Percentiles rank a stretch among this genome's conserved stretches.
Evolutionary conservation across 805 yeast species (phyloP).

Genomic region (Metschnikowia colocasiae): DNA sequence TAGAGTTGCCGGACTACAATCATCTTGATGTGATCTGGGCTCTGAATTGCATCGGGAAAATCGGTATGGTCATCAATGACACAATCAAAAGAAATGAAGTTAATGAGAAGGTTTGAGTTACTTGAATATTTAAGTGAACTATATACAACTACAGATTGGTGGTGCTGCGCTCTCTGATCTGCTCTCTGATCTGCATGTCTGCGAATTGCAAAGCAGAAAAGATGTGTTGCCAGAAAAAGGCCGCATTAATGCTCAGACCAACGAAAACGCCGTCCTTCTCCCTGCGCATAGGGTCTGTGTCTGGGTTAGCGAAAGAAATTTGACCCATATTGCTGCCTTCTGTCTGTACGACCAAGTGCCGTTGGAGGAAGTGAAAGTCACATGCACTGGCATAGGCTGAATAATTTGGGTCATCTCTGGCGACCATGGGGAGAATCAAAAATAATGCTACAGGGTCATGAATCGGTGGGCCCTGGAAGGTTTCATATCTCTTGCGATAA

Average conservation of each 20-base stretch:
- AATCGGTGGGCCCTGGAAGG: constrained; percentile 16
- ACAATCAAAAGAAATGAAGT: constrained; percentile 6
- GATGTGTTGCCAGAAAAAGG: constrained; percentile 16
- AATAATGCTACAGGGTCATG: constrained; percentile 20
- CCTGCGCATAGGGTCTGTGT: constrained; percentile 14
- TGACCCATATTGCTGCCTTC: constrained; percentile 34
- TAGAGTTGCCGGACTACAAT: constrained; percentile 60
- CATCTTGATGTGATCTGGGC: constrained; percentile 96
- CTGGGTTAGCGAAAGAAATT: constrained; percentile 14
- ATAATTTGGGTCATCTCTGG: constrained; percentile 7
- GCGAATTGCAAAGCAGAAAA: constrained; percentile 13
- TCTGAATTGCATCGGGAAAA: constrained; percentile 58
- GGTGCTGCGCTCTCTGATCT: not conserved
- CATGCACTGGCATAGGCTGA: constrained; percentile 15
- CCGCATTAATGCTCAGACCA: constrained; percentile 10
- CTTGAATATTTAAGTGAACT: not conserved
- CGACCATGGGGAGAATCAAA: constrained; percentile 13
- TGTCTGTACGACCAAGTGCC: constrained; percentile 23
- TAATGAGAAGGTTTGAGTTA: not conserved
- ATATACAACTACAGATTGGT: not conserved
- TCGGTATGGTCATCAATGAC: constrained; percentile 46
- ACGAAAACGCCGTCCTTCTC: constrained; percentile 17
- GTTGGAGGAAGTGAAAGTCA: constrained; percentile 25
- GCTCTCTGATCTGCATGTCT: constrained; percentile 8
- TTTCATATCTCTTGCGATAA: constrained; percentile 11